Percentiles rank a stretch among this genome's conserved stretches.
Conservation (phyloP, 495 filamentous ascomycete species). For the Hypoxylon rickii region DNA sequence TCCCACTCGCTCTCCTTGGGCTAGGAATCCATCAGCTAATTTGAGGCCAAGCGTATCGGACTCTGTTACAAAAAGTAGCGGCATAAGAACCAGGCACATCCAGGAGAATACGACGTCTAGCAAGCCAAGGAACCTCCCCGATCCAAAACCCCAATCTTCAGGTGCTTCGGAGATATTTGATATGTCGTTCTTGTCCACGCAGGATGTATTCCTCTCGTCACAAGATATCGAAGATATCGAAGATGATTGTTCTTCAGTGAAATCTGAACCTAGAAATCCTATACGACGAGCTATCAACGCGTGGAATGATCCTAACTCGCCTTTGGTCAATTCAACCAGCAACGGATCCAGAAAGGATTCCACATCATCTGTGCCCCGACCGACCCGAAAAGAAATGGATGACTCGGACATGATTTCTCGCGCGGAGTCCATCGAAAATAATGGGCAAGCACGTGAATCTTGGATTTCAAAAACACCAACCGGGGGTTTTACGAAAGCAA, state of each 20-base stretch:
- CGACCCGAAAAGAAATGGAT: neutral
- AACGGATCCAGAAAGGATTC: neutral
- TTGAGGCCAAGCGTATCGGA: neutral
- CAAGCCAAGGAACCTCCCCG: neutral
- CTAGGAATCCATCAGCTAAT: neutral
- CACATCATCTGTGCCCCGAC: neutral
- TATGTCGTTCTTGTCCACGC: conserved; percentile 47
- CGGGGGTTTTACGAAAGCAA: neutral
- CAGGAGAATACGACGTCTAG: neutral
- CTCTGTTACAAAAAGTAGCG: neutral
- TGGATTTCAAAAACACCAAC: neutral
- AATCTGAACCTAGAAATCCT: conserved; percentile 1
- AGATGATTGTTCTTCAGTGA: conserved; percentile 26
- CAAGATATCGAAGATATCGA: conserved; percentile 54
- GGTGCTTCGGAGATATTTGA: conserved; percentile 17
- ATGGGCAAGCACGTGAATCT: neutral
- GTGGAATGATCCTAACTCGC: neutral
- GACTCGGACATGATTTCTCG: neutral
- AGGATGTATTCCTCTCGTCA: conserved; percentile 51
- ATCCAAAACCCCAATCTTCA: conserved; percentile 1
- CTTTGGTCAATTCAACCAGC: conserved; percentile 22
- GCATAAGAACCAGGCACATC: neutral
- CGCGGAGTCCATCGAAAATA: neutral
- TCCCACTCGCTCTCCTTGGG: neutral
- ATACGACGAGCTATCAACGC: neutral